Evolutionary conservation across 2,329 filamentous ascomycete species (phyloP), one percentile per base, ranked within the genome.

Genomic region (Cladophialophora yegresii): DNA sequence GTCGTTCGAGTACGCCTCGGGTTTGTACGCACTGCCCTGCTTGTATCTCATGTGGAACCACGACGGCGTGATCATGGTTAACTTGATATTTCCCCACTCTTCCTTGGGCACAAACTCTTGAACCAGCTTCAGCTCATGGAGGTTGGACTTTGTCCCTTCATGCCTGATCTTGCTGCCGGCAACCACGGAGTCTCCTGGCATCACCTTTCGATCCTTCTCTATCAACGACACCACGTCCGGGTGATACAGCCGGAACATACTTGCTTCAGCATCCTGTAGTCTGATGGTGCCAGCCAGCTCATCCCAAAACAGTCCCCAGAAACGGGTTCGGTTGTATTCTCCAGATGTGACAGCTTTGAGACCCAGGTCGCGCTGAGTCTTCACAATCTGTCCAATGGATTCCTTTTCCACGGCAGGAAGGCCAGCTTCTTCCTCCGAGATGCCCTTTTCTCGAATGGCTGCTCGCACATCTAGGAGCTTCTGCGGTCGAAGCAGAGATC

Each of bases 11-110:
- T 87, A 87, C 28, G 83, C 83, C 26, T 83, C 81, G 67, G 80
- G 80, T 40, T 82, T 81, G 74, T 85, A 87, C 26, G 85, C 84
- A 40, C 77, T 68, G 77, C 84, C 82, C 63, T 82, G 79, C 70
- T 79, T 82, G 69, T 85, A 83, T 43, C 87, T 82, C 72, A 89
- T 80, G 75, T 91, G 88, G 73, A 89, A 90, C 83, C 87, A 89
- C n/a, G 85, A 85, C 1, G 87, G 86, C 4, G 87, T 85, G 20
- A 87, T 84, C 71, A 90, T 78, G 20, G 87, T 89, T 70, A 90
- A 83, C 78, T 90, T 89, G 75, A 87, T 84, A 68, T 88, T 85
- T 68, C 85, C 84, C 72, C 87, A 84, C 61, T 85, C 79, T 32
- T 87, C 84, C 26, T 85, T 79, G 0, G 87, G 83, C 0, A 90